Evolutionary conservation across 1,284 basidiomycete species (phyloP).

Genomic region (Quambalaria eucalypti): DNA sequence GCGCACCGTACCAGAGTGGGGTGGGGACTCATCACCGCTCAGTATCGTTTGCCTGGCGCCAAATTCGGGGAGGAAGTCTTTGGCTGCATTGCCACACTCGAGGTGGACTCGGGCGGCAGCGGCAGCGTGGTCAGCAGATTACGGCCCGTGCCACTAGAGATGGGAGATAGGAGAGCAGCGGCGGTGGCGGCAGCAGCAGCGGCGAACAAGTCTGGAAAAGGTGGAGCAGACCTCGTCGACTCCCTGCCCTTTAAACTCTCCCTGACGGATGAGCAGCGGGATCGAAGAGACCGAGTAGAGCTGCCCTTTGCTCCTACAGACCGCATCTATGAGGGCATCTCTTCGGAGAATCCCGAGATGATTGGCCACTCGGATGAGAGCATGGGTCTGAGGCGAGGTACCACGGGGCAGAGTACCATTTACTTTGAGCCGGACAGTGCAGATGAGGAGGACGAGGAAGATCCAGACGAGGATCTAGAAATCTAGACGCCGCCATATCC

Average conservation of each 20-base stretch:
- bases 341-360: not conserved
- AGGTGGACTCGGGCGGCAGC: not conserved
- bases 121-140: not conserved
- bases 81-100: not conserved
- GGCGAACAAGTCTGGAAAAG: not conserved
- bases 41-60: not conserved
- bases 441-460: constrained; percentile 14
- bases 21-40: not conserved
- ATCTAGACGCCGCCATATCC: not conserved
- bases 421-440: constrained; percentile 2
- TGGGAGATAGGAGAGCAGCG: not conserved
- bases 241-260: not conserved
- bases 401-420: constrained; percentile 1
- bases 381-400: constrained; percentile 29
- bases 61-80: not conserved
- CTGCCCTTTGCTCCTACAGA: constrained; percentile 1
- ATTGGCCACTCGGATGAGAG: constrained; percentile 19
- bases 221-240: not conserved
- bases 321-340: constrained; percentile 1
- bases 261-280: not conserved
- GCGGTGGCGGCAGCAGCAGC: not conserved
- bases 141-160: not conserved
- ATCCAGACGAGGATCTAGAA: constrained; percentile 2
- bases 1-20: not conserved
- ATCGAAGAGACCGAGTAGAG: not conserved